Conservation (phyloP, 257 asterid genomes). For the Eustoma russellianum region DNA sequence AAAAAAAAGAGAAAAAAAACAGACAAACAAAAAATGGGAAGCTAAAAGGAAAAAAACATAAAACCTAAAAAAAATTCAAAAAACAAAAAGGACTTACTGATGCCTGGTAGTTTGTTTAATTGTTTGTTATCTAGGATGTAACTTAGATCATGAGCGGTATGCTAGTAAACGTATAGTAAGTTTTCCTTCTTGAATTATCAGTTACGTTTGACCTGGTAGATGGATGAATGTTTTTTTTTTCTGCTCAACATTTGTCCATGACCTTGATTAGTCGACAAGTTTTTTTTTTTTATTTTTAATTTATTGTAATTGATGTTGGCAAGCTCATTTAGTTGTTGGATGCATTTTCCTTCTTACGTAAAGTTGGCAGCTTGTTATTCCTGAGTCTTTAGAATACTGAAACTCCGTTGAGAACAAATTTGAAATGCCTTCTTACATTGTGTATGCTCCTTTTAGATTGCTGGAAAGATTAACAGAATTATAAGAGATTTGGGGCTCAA, state of each 20-base stretch:
- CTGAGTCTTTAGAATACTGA: not conserved
- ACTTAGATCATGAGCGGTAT: no score
- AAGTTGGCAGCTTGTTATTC: not conserved
- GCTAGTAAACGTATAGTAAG: no score
- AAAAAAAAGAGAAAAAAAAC: no score
- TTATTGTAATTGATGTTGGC: no score
- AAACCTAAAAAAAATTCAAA: no score
- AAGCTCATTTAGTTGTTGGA: not conserved
- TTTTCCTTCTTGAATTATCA: not conserved
- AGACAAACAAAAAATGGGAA: no score
- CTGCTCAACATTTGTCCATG: not conserved
- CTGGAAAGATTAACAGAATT: conserved; percentile 72
- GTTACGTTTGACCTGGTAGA: not conserved
- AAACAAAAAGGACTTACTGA: no score
- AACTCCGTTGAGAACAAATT: not conserved
- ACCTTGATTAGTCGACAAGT: not conserved
- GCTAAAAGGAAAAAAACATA: no score
- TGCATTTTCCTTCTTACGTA: not conserved
- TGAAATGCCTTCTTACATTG: not conserved
- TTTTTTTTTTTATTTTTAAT: no score
- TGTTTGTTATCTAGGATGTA: no score
- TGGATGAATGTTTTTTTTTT: not conserved
- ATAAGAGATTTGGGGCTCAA: conserved; percentile 75
- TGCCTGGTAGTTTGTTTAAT: no score
- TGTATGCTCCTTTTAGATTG: conserved; percentile 46